Evolutionary conservation across 2,329 filamentous ascomycete genomes (phyloP), one percentile per base, ranked within the genome.

Genomic region (Atkinsonella hypoxylon): DNA sequence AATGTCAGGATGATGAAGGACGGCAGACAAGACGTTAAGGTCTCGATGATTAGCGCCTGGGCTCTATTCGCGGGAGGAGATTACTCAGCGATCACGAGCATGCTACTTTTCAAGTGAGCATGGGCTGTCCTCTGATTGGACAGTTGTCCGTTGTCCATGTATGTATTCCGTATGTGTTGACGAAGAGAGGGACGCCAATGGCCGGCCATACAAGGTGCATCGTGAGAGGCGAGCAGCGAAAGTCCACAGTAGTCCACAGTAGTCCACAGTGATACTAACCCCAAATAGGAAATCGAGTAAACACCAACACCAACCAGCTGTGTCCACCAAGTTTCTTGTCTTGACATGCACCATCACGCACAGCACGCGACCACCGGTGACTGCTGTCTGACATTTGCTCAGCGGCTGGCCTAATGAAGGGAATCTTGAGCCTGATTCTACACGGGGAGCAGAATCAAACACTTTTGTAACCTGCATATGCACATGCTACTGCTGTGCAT

Each of bases 221-320:
- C 39, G 20, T 51, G 45, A 18, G 45, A 38, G 47, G 22, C 38
- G 36, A 42, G 8, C 15, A 32, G 47, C 47, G 47, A 48, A n/a
- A n/a, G n/a, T n/a, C n/a, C n/a, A n/a, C n/a, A n/a, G n/a, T n/a
- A n/a, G n/a, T n/a, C 22, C 22, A 26, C 22, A 26, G 22, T 6
- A 3, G 6, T 26, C 3, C 22, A 6, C 18, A 15, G 11, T 30
- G 32, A 32, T 30, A 36, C 49, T 51, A 47, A 44, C 15, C 49
- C 49, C 38, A 43, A 47, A 49, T 2, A 30, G 52, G 54, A 32
- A 49, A 49, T 18, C 17, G 49, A 53, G 49, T 54, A 51, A 54
- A 55, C 44, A 50, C 30, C 44, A n/a, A n/a, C n/a, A n/a, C n/a
- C 34, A 22, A 43, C 20, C 15, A 8, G 32, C 10, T 36, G n/a